Conservation (phyloP, 352 stramenopile species). For the Saprolegnia parasitica region DNA sequence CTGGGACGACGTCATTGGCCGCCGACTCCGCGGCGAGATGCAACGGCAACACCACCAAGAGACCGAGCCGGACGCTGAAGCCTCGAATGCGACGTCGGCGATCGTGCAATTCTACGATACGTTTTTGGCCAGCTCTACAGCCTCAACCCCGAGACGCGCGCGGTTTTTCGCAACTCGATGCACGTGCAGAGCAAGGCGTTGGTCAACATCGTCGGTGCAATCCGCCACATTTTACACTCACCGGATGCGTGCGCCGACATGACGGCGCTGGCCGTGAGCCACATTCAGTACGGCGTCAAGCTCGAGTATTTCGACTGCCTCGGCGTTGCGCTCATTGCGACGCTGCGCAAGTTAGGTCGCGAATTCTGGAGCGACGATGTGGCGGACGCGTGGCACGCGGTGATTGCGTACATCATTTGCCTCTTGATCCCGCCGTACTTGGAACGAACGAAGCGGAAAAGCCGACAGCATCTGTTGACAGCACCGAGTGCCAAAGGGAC, state of each 20-base stretch:
- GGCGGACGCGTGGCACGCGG: background rate
- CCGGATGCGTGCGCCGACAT: background rate
- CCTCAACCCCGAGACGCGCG: background rate
- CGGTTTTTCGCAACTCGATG: background rate
- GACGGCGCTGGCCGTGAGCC: background rate
- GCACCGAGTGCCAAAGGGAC: too few relatives aligned
- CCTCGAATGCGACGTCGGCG: background rate
- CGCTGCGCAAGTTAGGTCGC: background rate
- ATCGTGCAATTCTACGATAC: constrained; percentile 1
- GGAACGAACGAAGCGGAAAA: background rate
- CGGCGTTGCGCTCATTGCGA: background rate
- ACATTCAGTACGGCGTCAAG: background rate
- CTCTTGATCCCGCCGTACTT: background rate
- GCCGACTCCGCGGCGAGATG: background rate
- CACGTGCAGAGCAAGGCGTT: background rate
- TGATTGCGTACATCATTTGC: constrained; percentile 3
- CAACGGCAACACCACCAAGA: background rate
- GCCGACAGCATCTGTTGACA: background rate
- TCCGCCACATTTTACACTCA: background rate
- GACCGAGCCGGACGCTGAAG: background rate
- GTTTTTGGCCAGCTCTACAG: background rate
- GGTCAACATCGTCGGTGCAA: background rate
- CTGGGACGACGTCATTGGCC: background rate
- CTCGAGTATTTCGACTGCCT: background rate
- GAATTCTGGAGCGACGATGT: background rate